Base-by-base conservation (phyloP, 2,329 filamentous ascomycete species). In the Aspergillus pseudonomiae region DNA sequence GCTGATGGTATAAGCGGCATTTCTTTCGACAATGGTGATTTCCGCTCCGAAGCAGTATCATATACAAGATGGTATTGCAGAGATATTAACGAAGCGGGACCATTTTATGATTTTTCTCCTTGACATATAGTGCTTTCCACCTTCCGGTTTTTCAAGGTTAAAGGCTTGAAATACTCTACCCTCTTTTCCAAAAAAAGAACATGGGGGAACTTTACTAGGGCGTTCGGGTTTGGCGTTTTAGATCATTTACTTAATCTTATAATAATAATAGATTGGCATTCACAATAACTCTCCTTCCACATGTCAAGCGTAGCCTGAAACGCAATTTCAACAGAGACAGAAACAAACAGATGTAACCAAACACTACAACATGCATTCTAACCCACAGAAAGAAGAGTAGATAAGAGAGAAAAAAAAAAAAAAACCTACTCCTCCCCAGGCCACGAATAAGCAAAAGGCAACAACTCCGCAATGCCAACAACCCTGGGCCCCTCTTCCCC, bases 1-100 rank as follows among this genome's bases (percentile, higher is more conserved):
- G 66, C 62, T 73, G 57, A 60, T 75, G 62, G 73, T 71, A 57
- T 75, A 71, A 66, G 50, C 21, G n/a, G 28, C 19, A 19, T 30
- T 10, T 10, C 24, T 32, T 28, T 28, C 14, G 24, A 30, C 4
- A 6, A 24, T 28, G 14, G 24, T 30, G 12, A 32, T 32, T 6
- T 19, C 48, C 48, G 14, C 28, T 52, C 19, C 48, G 14, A 28
- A 26, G 24, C 28, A 28, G 4, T 28, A 30, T 9, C 28, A 52
- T 10, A 4, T 24, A 14, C 14, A 36, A 36, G 34, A 36, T 36
- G 34, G 16, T 36, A 14, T 36, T 36, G 34, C 34, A 36, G 16
- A 7, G n/a, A 41, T 9, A 6, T n/a, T 41, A 7, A 41, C 39
- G 39, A 41, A n/a, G 39, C 39, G 39, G 39, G 19, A 9, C 34